Base-by-base conservation (phyloP, 768 basidiomycete species). In the Leccinum uliginosum region DNA sequence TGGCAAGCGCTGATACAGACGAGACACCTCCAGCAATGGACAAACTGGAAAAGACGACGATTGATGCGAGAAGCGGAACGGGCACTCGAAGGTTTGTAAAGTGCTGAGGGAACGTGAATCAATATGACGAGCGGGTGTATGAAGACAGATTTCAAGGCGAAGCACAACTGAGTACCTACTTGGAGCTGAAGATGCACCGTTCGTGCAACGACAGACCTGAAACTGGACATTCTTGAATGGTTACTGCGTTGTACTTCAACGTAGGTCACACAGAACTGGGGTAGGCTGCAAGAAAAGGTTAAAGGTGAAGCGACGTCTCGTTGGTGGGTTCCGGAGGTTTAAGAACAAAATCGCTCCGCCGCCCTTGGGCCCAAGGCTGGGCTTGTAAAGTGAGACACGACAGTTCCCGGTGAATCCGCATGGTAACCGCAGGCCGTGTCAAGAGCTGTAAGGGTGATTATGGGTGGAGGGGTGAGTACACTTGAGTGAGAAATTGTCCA, bases 1-100 rank as follows among this genome's bases (percentile, higher is more conserved):
- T 52, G 21, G 57, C 15, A 27, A 55, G 48, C 6, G 59, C 19
- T 17, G 55, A 58, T n/a, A 29, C 38, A 2, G 43, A 58, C 21
- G 53, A 52, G 11, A 43, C 40, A 11, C 40, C 43, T 21, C 53
- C 35, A 15, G 61, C n/a, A 19, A 61, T 38, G 8, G 51, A 57
- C 27, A 67, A 14, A 17, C 50, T 47, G 43, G 60, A 56, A 29
- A 62, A 27, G 32, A 59, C 24, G 23, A 59, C 38, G 15, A 70
- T 24, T 2, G 64, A 51, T 10, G 32, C 50, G 8, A 63, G 27
- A 3, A 59, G 34, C 2, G 54, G 47, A 6, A 55, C 44, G 19
- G 60, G 55, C 2, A 35, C 26, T 35, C 47, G 46, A 50, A 62
- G 34, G 27, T 14, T 40, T 24, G 51, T 19, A 4, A 65, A 15